Evolutionary conservation across 129 eudicot species (phyloP), one percentile per base, ranked within the genome.

Genomic region (Solidago caesia): DNA sequence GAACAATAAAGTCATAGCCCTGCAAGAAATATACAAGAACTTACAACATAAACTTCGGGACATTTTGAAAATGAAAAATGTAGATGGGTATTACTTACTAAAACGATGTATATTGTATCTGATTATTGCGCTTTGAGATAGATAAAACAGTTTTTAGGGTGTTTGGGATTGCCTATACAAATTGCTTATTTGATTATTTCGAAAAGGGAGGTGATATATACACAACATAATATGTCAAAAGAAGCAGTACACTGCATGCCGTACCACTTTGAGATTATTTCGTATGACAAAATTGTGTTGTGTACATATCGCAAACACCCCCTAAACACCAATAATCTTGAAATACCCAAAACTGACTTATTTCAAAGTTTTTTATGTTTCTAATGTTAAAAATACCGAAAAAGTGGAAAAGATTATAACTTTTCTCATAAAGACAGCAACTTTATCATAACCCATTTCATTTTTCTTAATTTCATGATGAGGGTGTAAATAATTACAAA

Each of bases 1-100:
- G 86, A 74, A 71, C 51, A 25, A 82, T 74, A 58, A 75, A 62
- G 82, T 81, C 92, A 72, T 71, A 79, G 44, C 96, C 90, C 97
- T 91, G 90, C 80, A 84, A 57, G 56, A 58, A 46, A 63, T 25
- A 49, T 15, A 67, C 56, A 21, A 10, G 21, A 4, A 62, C 44
- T 44, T 10, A 13, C 57, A 44, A 43, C 11, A 41, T 45, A 10
- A 55, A 64, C 48, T 12, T 11, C 2, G 8, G 6, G 16, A 2
- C 26, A 64, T 4, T 41, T 39, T 64, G 8, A 21, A 56, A 56
- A 6, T 56, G 61, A 55, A 15, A 21, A 55, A 5, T 56, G 61
- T 56, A 5, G 29, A 6, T 5, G 9, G 29, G 10, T n/a, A 56
- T 56, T 56, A 10, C 27, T 56, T 56, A 56, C 1, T 56, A 7